phyloP scores from a whole-genome alignment of 179 eudicot genomes.

The Beta macrorhiza region DNA sequence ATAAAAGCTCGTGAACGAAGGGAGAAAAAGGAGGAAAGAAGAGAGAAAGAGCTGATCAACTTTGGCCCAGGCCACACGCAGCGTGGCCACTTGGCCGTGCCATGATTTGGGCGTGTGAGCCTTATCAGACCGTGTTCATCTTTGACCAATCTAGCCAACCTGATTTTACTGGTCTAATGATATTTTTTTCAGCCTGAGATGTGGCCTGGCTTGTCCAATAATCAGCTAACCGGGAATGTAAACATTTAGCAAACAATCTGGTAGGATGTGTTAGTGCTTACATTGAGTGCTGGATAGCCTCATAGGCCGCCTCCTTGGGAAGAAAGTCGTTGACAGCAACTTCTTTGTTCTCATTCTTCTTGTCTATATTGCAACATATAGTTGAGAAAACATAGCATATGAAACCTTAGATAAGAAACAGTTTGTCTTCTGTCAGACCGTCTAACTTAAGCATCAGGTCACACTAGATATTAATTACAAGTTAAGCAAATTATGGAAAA shows the following conservation, averaged over 20 bases:
- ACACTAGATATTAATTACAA: too few relatives aligned
- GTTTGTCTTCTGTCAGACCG: too few relatives aligned
- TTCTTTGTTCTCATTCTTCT: constrained; percentile 93
- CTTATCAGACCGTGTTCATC: too few relatives aligned
- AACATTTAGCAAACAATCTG: not conserved
- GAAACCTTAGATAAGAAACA: not conserved
- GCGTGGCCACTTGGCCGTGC: too few relatives aligned
- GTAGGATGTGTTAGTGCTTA: constrained; percentile 32
- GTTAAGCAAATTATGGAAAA: too few relatives aligned
- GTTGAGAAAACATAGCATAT: constrained; percentile 26
- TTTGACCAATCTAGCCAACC: too few relatives aligned
- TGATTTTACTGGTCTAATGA: too few relatives aligned
- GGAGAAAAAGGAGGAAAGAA: not conserved
- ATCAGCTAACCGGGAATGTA: too few relatives aligned
- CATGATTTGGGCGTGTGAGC: too few relatives aligned
- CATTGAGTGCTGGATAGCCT: constrained; percentile 82
- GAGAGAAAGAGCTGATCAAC: not conserved
- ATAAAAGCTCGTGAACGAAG: not conserved
- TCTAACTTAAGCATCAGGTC: too few relatives aligned
- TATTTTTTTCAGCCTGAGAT: too few relatives aligned
- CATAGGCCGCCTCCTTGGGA: constrained; percentile 56
- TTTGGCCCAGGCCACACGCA: not conserved
- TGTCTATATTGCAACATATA: constrained; percentile 43
- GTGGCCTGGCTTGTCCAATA: too few relatives aligned
- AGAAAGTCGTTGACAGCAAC: constrained; percentile 86